Base-by-base conservation (phyloP, 2,329 filamentous ascomycete species). In the Xylariales sp. region DNA sequence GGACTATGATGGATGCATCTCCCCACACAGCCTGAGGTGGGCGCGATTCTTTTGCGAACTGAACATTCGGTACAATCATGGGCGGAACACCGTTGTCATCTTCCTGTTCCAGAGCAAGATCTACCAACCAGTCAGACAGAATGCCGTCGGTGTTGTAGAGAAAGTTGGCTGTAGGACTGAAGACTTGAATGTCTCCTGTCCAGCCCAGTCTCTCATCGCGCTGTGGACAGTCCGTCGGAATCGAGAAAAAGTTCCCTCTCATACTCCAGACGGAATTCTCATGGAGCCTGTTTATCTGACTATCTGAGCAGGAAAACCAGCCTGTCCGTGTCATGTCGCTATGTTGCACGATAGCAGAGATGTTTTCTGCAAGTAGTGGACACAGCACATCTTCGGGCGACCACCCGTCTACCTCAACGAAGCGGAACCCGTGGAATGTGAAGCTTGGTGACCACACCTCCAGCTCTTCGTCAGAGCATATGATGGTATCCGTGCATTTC, bases 241-340 rank as follows among this genome's bases (percentile, higher is more conserved):
- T 56, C 0, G 64, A 67, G 0, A 78, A 40, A 44, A 79, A 78
- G 48, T 79, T 80, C 2, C 72, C 72, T 14, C 65, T 61, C 67
- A 76, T 76, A 5, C 64, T 65, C 74, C 74, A 78, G 15, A 60
- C 48, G 1, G 70, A 64, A 37, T 80, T 80, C 2, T 63, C 40
- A 47, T 79, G 72, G 3, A 80, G 62, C 27, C 67, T 53, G 45
- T 76, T 79, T n/a, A 79, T 43, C 12, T 66, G 50, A 0, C 46
- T 33, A 33, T 78, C 55, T 0, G 74, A 78, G 38, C 67, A 76
- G 2, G 59, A 13, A 15, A 78, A 78, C 41, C 54, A 62, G 0
- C 74, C 72, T 1, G 54, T 69, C 6, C 62, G 60, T 21, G 38
- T 37, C 7, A 50, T 29, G 17, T 46, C 40, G 3, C 30, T 40